Conservation (phyloP, 2,329 filamentous ascomycete species). For the Trichoderma sp. region DNA sequence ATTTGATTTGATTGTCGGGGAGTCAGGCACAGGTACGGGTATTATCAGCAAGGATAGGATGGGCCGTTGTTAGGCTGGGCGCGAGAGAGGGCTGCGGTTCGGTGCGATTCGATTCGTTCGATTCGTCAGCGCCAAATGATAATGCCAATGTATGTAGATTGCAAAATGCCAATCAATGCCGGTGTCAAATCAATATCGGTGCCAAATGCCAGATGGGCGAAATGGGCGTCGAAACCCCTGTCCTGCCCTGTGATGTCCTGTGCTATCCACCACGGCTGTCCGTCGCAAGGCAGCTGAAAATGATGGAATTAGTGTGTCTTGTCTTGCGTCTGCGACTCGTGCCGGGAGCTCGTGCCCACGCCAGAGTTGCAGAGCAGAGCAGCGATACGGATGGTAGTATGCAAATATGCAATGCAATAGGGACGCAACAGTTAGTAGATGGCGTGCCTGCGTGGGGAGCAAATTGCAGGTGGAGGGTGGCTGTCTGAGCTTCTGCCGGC, state of each 20-base stretch:
- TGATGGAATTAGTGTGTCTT: neutral
- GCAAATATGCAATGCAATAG: neutral
- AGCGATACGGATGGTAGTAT: too few species aligned
- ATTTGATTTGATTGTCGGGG: constrained; percentile 35
- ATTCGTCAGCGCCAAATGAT: neutral
- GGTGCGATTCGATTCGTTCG: constrained; percentile 29
- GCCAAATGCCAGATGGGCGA: neutral
- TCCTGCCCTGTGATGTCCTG: too few species aligned
- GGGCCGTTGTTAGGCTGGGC: constrained; percentile 20
- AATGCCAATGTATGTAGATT: neutral
- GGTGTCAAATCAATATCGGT: neutral
- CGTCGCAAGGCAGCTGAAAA: neutral
- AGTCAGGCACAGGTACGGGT: constrained; percentile 53
- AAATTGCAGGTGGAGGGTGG: constrained; percentile 16
- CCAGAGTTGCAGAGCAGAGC: neutral
- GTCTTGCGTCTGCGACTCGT: constrained; percentile 2
- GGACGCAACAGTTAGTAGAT: neutral
- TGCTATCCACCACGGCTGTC: neutral
- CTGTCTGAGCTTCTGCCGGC: constrained; percentile 13
- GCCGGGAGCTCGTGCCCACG: constrained; percentile 17
- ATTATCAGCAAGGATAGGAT: neutral
- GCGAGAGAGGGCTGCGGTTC: neutral
- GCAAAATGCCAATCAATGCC: neutral
- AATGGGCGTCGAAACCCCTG: neutral
- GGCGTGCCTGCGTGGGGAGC: neutral